Evolutionary conservation across 2,329 filamentous ascomycete species (phyloP), one percentile per base, ranked within the genome.

Genomic region (Neonectria hederae): DNA sequence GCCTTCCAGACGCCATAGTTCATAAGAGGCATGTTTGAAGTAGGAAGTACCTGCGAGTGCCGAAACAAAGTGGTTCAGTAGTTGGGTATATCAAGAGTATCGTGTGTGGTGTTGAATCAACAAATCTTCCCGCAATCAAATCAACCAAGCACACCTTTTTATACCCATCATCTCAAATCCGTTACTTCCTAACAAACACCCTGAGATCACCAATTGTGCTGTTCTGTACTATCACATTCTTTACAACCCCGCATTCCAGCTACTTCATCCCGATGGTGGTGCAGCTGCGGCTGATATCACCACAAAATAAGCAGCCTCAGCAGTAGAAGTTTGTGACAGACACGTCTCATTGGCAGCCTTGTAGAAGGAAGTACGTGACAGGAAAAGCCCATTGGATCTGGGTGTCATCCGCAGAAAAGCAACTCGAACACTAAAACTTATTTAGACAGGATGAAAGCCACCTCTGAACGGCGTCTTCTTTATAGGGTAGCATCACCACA

Each of bases 1-100:
- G 63, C 63, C 40, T 59, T 59, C 63, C 63, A 65, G 14, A 65
- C 63, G 17, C 63, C 63, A 28, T 65, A 65, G 35, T 65, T 55
- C 11, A 28, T 19, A 48, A 65, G 38, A 40, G 63, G 63, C 63
- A 65, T 62, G 17, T 9, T 57, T 11, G 43, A 14, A 8, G 5
- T 22, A 30, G 17, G 17, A 11, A 14, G 7, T 19, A 26, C 13
- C 6, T 26, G 17, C 5, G 19, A 38, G 28, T 14, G 9, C 21
- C 9, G 6, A 46, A 10, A 9, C 14, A n/a, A 40, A 40, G 38
- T 40, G 14, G 38, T 40, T 43, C 2, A 43, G 19, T 19, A 4
- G 7, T 9, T 43, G 11, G n/a, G n/a, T 43, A 8, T 19, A 3
- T 9, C 40, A 43, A 43, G n/a, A 11, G n/a, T 9, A 10, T 8